Evolutionary conservation across 2,329 filamentous ascomycete genomes (phyloP).

Genomic region (Xylaria sp.): DNA sequence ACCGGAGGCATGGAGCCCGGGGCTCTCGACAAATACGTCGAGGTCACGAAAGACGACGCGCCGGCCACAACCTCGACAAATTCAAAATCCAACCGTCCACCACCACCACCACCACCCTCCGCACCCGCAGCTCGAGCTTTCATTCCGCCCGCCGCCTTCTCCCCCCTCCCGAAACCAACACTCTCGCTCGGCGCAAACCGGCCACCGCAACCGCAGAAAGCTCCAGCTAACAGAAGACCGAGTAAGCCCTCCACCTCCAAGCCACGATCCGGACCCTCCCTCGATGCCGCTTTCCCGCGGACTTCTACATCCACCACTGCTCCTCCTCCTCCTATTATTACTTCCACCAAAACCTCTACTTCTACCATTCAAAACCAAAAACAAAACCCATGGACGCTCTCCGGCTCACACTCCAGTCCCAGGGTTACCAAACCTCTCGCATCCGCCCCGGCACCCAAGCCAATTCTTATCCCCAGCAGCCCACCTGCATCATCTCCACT

Average conservation of each 20-base stretch:
- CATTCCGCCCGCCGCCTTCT: conserved; percentile 3
- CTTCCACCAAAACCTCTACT: too few species aligned
- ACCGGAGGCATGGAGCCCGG: conserved; percentile 25
- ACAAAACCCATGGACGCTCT: conserved; percentile 36
- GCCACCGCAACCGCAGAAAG: conserved; percentile 13
- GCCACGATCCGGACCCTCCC: conserved; percentile 1
- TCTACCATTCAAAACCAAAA: not conserved
- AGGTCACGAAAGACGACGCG: conserved; percentile 34
- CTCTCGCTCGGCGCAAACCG: conserved; percentile 7
- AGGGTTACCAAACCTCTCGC: conserved; percentile 29
- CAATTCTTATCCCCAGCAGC: conserved; percentile 44
- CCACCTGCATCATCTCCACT: conserved; percentile 35
- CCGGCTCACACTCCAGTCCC: conserved; percentile 40
- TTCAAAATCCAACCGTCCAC: conserved; percentile 4
- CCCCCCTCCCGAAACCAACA: conserved; percentile 9
- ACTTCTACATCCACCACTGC: too few species aligned
- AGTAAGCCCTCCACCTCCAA: conserved; percentile 32
- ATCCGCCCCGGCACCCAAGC: conserved; percentile 28
- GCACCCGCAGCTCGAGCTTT: not conserved
- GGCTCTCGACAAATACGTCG: conserved; percentile 39
- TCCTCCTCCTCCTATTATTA: too few species aligned
- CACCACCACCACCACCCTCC: conserved; percentile 1
- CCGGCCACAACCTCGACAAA: not conserved
- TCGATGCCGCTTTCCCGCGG: too few species aligned
- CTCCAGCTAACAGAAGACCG: conserved; percentile 18